Evolutionary conservation across 441 rosid species (phyloP).

Genomic region (Croton laevigatus): DNA sequence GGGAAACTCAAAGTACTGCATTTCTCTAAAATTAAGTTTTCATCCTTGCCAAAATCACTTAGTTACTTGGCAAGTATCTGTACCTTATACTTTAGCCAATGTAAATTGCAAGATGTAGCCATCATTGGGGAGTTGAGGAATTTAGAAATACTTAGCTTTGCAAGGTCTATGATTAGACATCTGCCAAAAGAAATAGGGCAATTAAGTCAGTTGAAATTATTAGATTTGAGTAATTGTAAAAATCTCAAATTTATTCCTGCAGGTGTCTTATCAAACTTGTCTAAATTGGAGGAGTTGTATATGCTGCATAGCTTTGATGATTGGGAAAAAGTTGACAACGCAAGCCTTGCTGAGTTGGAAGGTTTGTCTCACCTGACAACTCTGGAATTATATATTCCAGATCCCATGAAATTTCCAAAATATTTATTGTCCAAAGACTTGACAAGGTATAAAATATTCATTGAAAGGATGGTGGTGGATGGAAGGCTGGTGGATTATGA

Average conservation of each 20-base stretch:
- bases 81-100: conserved; percentile 14
- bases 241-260: conserved; percentile 5
- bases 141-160: conserved; percentile 17
- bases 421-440: background rate
- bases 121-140: conserved; percentile 16
- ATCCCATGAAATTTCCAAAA: background rate
- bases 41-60: no score
- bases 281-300: no score
- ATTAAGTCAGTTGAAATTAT: background rate
- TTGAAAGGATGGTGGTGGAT: background rate
- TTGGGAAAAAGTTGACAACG: conserved; percentile 17
- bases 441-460: background rate
- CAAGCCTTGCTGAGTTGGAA: conserved; percentile 13
- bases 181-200: conserved; percentile 9
- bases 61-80: conserved; percentile 1
- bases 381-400: background rate
- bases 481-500: no score
- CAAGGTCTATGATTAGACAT: background rate
- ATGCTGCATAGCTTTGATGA: no score
- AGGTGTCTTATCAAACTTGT: conserved; percentile 7
- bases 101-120: conserved; percentile 3
- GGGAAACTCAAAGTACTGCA: no score
- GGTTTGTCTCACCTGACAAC: background rate
- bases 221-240: conserved; percentile 6
- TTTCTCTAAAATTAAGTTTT: no score